Percentiles rank a stretch among this genome's conserved stretches.
Conservation (phyloP, 2,329 filamentous ascomycete genomes). For the Phialophora tarda region DNA sequence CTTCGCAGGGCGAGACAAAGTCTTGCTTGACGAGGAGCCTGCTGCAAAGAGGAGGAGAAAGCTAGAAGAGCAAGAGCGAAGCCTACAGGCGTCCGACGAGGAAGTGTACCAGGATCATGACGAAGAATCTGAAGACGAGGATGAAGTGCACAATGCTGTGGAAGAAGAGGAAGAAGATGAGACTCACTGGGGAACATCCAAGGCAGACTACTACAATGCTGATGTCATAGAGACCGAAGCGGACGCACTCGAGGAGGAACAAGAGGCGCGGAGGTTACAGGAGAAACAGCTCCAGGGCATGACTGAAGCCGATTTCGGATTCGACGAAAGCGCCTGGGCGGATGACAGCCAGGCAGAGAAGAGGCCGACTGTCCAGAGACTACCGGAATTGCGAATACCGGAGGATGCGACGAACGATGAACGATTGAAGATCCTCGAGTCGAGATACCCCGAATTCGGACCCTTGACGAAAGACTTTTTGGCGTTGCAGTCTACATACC, state of each 20-base stretch:
- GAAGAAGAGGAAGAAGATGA: slow-evolving; percentile 64
- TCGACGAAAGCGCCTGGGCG: slow-evolving; percentile 87
- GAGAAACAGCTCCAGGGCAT: slow-evolving; percentile 89
- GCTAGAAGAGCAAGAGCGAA: slow-evolving; percentile 64
- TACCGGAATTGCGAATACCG: slow-evolving; percentile 81
- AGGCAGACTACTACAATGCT: slow-evolving; percentile 90
- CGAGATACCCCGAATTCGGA: slow-evolving; percentile 90
- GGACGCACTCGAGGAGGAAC: slow-evolving; percentile 87
- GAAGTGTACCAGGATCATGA: slow-evolving; percentile 61
- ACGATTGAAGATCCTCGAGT: slow-evolving; percentile 73
- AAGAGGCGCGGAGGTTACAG: slow-evolving; percentile 84
- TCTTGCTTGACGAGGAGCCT: slow-evolving; percentile 81
- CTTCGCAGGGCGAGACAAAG: slow-evolving; percentile 81
- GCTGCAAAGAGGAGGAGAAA: slow-evolving; percentile 77
- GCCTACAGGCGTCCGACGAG: slow-evolving; percentile 66
- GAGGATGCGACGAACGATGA: slow-evolving; percentile 79
- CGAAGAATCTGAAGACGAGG: slow-evolving; percentile 50
- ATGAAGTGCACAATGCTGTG: slow-evolving; percentile 63
- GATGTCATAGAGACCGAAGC: slow-evolving; percentile 74
- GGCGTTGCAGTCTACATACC: slow-evolving; percentile 67
- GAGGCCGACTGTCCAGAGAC: slow-evolving; percentile 72
- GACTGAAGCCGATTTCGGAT: slow-evolving; percentile 89
- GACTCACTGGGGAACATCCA: slow-evolving; percentile 84
- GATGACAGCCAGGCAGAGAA: slow-evolving; percentile 57
- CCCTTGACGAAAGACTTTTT: slow-evolving; percentile 80